Percentiles rank a stretch among this genome's conserved stretches.
phyloP scores from a whole-genome alignment of 1,284 basidiomycete genomes.

The Volvariella surrecta region DNA sequence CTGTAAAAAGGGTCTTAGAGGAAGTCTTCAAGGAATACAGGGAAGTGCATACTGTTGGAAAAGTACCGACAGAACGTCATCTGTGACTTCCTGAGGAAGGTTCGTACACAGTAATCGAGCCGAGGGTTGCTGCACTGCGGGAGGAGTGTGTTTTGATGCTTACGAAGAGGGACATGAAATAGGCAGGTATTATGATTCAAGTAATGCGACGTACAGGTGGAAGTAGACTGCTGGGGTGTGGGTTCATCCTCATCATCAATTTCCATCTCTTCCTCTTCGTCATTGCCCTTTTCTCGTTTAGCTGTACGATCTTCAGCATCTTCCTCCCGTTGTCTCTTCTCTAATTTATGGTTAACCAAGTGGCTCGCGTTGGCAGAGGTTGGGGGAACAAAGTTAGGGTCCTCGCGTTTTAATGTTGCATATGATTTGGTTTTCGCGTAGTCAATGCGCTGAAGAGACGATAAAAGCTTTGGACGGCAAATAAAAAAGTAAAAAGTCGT shows the following conservation, averaged over 20 bases:
- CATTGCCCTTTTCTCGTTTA: conserved; percentile 59
- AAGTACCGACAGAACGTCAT: conserved; percentile 71
- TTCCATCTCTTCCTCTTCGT: conserved; percentile 77
- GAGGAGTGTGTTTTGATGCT: conserved; percentile 28
- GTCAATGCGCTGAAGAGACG: conserved; percentile 57
- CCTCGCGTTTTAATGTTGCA: conserved; percentile 67
- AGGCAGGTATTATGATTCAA: conserved; percentile 20
- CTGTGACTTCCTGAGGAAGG: conserved; percentile 73
- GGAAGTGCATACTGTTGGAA: conserved; percentile 71
- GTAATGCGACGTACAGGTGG: conserved; percentile 33
- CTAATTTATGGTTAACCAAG: conserved; percentile 23
- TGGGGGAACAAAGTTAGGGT: conserved; percentile 67
- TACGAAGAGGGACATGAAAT: conserved; percentile 19
- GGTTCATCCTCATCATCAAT: conserved; percentile 74
- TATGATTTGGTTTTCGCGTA: conserved; percentile 85
- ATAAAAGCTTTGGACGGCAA: conserved; percentile 4
- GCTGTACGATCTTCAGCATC: conserved; percentile 43
- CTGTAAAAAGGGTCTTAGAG: conserved; percentile 24
- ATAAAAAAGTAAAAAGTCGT: conserved; percentile 22
- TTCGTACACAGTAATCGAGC: conserved; percentile 67
- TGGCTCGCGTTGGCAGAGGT: conserved; percentile 49
- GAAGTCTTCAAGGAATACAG: not conserved
- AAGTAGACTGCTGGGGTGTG: conserved; percentile 16
- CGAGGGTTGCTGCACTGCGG: conserved; percentile 48
- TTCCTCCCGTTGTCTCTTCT: conserved; percentile 64